Percentiles rank a stretch among this genome's conserved stretches.
These are phyloP conservation scores for Coffea eugenioides DNA, from an alignment of 257 asterid genomes.

Conservation along the genomic window DNA sequence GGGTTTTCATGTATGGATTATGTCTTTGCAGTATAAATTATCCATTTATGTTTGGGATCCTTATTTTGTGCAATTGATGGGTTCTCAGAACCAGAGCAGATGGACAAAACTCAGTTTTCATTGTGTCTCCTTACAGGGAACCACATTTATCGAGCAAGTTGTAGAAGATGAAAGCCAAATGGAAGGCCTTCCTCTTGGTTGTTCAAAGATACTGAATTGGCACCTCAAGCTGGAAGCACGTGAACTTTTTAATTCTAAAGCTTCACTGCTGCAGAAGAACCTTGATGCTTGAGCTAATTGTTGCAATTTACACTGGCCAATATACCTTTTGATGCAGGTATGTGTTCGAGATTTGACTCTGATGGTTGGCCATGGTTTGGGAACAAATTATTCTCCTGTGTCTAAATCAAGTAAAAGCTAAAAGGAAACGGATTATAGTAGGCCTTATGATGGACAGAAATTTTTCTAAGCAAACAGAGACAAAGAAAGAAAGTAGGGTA, in stretches of 20 bases:
- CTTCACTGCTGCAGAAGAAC: conserved; percentile 77
- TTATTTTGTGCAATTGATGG: not conserved
- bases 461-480: not conserved
- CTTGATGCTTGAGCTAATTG: conserved; percentile 54
- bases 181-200: conserved; percentile 80
- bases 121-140: conserved; percentile 57
- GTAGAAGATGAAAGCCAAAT: conserved; percentile 95
- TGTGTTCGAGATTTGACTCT: conserved; percentile 9
- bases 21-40: conserved; percentile 7
- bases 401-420: not conserved
- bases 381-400: not conserved
- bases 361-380: not conserved
- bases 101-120: not conserved
- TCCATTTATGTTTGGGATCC: not conserved
- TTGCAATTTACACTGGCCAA: conserved; percentile 13
- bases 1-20: conserved; percentile 75
- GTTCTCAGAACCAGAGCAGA: not conserved
- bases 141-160: conserved; percentile 83
- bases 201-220: conserved; percentile 17
- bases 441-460: not conserved
- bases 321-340: not conserved
- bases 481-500: not conserved
- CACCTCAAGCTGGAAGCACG: conserved; percentile 74
- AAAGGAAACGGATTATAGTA: not conserved
- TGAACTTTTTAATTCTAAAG: conserved; percentile 52